These are phyloP conservation scores for Auriscalpium orientale DNA, from an alignment of 768 basidiomycete genomes.

Conservation along the genomic window DNA sequence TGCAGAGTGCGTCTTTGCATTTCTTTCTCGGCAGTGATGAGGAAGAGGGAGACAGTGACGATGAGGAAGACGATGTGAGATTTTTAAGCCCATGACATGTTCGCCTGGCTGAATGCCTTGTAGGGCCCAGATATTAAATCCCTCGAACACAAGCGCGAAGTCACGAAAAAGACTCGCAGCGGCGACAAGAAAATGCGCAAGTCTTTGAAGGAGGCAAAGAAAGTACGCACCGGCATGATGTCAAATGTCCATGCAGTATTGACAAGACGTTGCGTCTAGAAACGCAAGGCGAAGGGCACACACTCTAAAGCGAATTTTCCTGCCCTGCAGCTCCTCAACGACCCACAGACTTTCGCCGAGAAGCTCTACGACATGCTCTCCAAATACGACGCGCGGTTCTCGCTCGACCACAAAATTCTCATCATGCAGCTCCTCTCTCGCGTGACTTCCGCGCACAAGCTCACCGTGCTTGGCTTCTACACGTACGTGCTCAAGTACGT, in stretches of 20 bases:
- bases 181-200: slow-evolving; percentile 76
- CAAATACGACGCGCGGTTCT: slow-evolving; percentile 88
- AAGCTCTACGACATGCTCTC: slow-evolving; percentile 82
- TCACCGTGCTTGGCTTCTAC: slow-evolving; percentile 91
- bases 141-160: slow-evolving; percentile 78
- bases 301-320: slow-evolving; percentile 66
- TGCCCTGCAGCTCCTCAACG: slow-evolving; percentile 85
- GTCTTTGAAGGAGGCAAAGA: slow-evolving; percentile 65
- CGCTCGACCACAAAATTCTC: slow-evolving; percentile 93
- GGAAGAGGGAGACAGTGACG: slow-evolving; percentile 62
- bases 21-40: slow-evolving; percentile 94
- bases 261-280: slow-evolving; percentile 26
- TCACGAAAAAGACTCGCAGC: slow-evolving; percentile 89
- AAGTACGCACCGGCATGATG: slow-evolving; percentile 33
- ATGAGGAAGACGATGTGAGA: slow-evolving; percentile 54
- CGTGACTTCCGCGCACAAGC: slow-evolving; percentile 88
- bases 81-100: background rate
- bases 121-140: slow-evolving; percentile 57
- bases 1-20: slow-evolving; percentile 88
- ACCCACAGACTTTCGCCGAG: slow-evolving; percentile 94
- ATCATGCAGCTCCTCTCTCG: slow-evolving; percentile 95
- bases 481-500: slow-evolving; percentile 94
- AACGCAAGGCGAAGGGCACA: slow-evolving; percentile 21
- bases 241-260: background rate
- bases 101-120: background rate